phyloP scores from a whole-genome alignment of 2,329 filamentous ascomycete genomes.

The Cryphonectria nitschkei region DNA sequence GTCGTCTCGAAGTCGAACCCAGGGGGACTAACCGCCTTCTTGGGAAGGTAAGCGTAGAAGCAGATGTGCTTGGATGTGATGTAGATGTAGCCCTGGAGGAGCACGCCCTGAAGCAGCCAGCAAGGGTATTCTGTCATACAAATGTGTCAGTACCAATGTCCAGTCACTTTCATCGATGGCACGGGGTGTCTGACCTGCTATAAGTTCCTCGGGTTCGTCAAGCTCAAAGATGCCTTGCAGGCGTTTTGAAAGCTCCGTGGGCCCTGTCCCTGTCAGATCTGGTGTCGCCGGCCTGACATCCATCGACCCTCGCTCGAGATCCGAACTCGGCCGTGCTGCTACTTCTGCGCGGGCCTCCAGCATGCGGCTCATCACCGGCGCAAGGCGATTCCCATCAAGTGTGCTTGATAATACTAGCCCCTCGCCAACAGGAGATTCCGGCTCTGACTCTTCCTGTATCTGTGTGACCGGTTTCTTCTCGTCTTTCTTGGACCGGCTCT shows the following conservation, averaged over 20 bases:
- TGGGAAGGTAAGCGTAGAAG: constrained; percentile 96
- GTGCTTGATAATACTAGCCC: constrained; percentile 29
- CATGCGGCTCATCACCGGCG: constrained; percentile 78
- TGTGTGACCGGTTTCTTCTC: constrained; percentile 45
- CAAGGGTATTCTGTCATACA: constrained; percentile 77
- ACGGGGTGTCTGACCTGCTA: constrained; percentile 60
- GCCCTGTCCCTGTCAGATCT: constrained; percentile 43
- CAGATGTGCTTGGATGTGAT: constrained; percentile 92
- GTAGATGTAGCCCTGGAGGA: constrained; percentile 95
- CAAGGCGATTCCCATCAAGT: constrained; percentile 52
- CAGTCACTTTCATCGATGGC: background rate
- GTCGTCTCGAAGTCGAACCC: constrained; percentile 5
- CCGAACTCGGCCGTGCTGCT: constrained; percentile 60
- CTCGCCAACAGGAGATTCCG: constrained; percentile 32
- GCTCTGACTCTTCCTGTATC: constrained; percentile 39
- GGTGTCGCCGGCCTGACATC: constrained; percentile 40
- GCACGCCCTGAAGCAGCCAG: constrained; percentile 87
- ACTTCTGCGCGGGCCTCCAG: constrained; percentile 72
- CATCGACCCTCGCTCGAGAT: constrained; percentile 52
- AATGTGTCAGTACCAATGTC: constrained; percentile 29
- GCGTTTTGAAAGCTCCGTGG: constrained; percentile 67
- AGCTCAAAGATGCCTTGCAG: constrained; percentile 88
- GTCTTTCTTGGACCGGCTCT: constrained; percentile 47
- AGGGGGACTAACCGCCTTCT: constrained; percentile 70
- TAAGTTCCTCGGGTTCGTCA: constrained; percentile 78